Conservation (phyloP, 2,329 filamentous ascomycete species). For the Microsporum audouinii region DNA sequence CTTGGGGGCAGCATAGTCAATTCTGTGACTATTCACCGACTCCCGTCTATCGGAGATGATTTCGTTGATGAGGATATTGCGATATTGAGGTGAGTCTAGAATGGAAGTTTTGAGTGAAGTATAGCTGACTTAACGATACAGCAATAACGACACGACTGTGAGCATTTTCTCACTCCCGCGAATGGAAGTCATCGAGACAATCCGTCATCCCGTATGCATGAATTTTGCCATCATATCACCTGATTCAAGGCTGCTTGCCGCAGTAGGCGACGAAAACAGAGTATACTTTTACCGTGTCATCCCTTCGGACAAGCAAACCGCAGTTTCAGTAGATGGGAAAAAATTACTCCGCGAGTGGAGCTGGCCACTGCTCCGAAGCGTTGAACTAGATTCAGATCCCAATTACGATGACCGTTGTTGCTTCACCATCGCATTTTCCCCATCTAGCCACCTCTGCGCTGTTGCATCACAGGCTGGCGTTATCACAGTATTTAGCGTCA, state of each 20-base stretch:
- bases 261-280: constrained; percentile 76
- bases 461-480: constrained; percentile 41
- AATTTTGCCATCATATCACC: constrained; percentile 93
- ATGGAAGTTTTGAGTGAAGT: constrained; percentile 31
- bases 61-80: constrained; percentile 46
- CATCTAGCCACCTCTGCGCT: constrained; percentile 38
- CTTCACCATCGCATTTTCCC: constrained; percentile 41
- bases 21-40: constrained; percentile 52
- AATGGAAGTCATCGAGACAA: constrained; percentile 54
- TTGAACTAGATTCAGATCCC: constrained; percentile 33
- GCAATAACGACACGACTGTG: constrained; percentile 86
- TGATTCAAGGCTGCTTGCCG: constrained; percentile 66
- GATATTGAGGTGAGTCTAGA: constrained; percentile 34
- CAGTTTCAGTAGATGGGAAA: constrained; percentile 20
- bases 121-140: constrained; percentile 53
- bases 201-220: constrained; percentile 72
- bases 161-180: constrained; percentile 67
- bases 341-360: constrained; percentile 30
- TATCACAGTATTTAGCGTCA: constrained; percentile 37
- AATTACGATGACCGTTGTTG: constrained; percentile 34
- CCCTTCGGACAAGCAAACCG: constrained; percentile 23
- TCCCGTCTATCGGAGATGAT: constrained; percentile 32
- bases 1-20: constrained; percentile 56
- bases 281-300: constrained; percentile 61
- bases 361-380: constrained; percentile 30